A percentile compares a stretch with the other conserved stretches of the same genome.
Conservation (phyloP, 1,284 basidiomycete species). For the Rhodotorula mucilaginosa region DNA sequence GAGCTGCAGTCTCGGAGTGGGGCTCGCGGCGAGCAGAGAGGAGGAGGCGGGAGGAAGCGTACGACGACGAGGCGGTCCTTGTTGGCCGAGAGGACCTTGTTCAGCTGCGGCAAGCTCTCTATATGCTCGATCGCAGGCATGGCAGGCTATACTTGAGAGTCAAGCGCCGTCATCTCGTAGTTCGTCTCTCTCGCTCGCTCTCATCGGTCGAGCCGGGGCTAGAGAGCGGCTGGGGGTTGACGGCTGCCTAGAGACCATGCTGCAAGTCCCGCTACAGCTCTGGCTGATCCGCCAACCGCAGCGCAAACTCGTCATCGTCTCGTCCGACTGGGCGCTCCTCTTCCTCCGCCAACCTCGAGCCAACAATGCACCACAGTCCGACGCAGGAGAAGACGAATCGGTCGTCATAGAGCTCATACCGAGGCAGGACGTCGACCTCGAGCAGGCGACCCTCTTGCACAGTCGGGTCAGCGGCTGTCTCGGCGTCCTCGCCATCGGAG, state of each 20-base stretch:
- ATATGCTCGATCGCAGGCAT: constrained; percentile 32
- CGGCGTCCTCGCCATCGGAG: constrained; percentile 57
- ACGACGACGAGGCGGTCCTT: constrained; percentile 32
- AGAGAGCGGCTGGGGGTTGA: too few species aligned
- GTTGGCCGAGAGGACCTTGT: constrained; percentile 26
- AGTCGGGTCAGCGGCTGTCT: constrained; percentile 64
- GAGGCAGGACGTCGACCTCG: constrained; percentile 66
- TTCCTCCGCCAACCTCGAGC: constrained; percentile 11
- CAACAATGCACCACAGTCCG: background rate
- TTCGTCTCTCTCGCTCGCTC: background rate
- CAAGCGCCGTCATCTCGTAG: background rate
- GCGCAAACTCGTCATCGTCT: constrained; percentile 19
- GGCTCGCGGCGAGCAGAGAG: background rate
- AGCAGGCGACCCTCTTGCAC: constrained; percentile 56
- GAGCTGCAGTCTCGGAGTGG: background rate
- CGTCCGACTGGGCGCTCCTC: constrained; percentile 22
- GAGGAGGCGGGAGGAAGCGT: background rate
- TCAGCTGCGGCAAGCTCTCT: constrained; percentile 12
- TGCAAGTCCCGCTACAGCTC: constrained; percentile 15
- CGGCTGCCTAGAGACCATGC: background rate
- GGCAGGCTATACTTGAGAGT: background rate
- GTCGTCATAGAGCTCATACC: constrained; percentile 76
- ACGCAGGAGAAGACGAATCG: background rate
- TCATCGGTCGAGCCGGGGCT: too few species aligned
- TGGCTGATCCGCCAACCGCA: constrained; percentile 22